Percentiles rank a stretch among this genome's conserved stretches.
Conservation (phyloP, 495 filamentous ascomycete genomes). For the Trichoderma reesei region DNA sequence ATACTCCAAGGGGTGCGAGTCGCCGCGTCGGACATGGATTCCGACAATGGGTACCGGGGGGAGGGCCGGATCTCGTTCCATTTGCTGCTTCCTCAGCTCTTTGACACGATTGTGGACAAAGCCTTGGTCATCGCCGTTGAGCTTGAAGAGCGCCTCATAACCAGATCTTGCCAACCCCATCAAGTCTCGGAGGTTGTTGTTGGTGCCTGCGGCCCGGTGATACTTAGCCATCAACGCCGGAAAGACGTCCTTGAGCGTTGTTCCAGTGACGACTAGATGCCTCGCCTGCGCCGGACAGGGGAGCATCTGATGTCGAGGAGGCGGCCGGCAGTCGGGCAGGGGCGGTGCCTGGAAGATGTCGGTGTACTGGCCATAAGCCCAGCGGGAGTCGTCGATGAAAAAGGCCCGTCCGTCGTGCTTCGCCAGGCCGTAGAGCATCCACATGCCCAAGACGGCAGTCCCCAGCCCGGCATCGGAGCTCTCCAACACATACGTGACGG, state of each 20-base stretch:
- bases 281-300: conserved; percentile 61
- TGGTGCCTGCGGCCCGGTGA: neutral
- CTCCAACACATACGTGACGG: conserved; percentile 61
- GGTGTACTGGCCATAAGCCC: conserved; percentile 63
- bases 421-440: conserved; percentile 68
- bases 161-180: conserved; percentile 53
- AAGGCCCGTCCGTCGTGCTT: conserved; percentile 58
- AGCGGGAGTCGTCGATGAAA: conserved; percentile 66
- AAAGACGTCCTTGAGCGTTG: conserved; percentile 47
- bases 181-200: conserved; percentile 40
- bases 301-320: conserved; percentile 51
- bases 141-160: conserved; percentile 54
- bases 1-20: conserved; percentile 55
- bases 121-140: conserved; percentile 43
- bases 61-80: conserved; percentile 23
- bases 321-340: conserved; percentile 44
- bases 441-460: conserved; percentile 57
- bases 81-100: conserved; percentile 36
- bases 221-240: conserved; percentile 16
- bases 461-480: conserved; percentile 58
- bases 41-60: conserved; percentile 44
- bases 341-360: conserved; percentile 57
- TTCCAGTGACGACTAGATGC: conserved; percentile 59
- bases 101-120: conserved; percentile 44
- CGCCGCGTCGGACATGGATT: conserved; percentile 64